phyloP scores from a whole-genome alignment of 305 asterid genomes.

The Caryopteris hybrid region DNA sequence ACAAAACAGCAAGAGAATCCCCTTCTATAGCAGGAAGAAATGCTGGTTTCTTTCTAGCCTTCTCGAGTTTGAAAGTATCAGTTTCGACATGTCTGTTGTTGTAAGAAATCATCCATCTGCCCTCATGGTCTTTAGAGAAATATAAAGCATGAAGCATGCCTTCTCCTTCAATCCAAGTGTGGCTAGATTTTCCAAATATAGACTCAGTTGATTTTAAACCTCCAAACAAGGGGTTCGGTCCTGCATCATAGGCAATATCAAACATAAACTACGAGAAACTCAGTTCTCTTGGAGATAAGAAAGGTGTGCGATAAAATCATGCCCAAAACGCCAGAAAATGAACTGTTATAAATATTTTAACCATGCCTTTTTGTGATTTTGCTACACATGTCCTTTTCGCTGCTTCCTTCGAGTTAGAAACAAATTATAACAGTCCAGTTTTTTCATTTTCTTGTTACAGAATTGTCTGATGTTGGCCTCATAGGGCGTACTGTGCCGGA shows the following conservation, averaged over 20 bases:
- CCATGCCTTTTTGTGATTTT: background rate
- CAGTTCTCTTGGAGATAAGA: background rate
- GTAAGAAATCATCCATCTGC: constrained; percentile 31
- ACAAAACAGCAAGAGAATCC: constrained; percentile 39
- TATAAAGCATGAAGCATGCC: constrained; percentile 71
- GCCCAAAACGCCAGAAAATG: background rate
- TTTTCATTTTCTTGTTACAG: background rate
- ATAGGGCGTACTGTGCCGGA: background rate
- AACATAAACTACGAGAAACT: background rate
- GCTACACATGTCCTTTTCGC: background rate
- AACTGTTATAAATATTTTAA: background rate
- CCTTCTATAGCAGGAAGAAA: constrained; percentile 62
- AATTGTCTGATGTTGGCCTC: background rate
- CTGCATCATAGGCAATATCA: constrained; percentile 25
- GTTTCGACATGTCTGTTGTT: constrained; percentile 42
- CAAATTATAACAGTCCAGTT: background rate
- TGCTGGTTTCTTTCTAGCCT: constrained; percentile 30
- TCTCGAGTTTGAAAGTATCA: constrained; percentile 38
- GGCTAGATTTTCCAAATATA: constrained; percentile 44
- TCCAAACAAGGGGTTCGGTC: constrained; percentile 53
- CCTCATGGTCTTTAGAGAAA: constrained; percentile 25
- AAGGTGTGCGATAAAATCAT: background rate
- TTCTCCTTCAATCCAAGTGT: constrained; percentile 61
- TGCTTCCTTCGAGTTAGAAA: background rate
- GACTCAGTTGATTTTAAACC: constrained; percentile 44